phyloP scores from a whole-genome alignment of 768 basidiomycete genomes.

The Boletus reticuloceps region DNA sequence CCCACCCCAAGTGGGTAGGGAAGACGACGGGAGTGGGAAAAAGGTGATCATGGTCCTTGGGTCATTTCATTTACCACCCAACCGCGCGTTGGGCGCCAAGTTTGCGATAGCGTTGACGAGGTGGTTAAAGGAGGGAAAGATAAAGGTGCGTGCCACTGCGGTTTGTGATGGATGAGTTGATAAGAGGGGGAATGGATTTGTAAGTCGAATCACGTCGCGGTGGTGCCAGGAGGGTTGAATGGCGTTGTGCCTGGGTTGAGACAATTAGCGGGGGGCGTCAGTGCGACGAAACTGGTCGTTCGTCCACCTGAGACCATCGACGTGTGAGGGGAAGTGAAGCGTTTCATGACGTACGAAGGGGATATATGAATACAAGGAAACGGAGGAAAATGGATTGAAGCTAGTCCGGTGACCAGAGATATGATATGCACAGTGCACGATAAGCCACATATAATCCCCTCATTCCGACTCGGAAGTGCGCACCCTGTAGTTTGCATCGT shows the following conservation, averaged over 20 bases:
- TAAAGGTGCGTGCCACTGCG: constrained; percentile 12
- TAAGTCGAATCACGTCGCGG: constrained; percentile 38
- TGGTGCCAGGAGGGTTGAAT: constrained; percentile 36
- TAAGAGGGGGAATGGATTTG: not conserved
- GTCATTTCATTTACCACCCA: not conserved
- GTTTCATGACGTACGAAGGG: too few relatives aligned
- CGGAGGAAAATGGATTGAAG: too few relatives aligned
- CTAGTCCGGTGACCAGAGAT: too few relatives aligned
- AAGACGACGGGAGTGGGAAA: constrained; percentile 1
- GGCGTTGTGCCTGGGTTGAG: constrained; percentile 34
- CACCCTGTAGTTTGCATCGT: too few relatives aligned
- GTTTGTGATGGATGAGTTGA: not conserved
- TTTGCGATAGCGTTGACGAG: constrained; percentile 8
- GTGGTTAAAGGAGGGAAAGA: constrained; percentile 14
- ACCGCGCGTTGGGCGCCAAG: constrained; percentile 3
- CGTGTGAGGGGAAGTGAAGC: not conserved
- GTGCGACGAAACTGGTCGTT: constrained; percentile 38
- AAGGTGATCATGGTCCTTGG: not conserved
- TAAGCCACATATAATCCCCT: too few relatives aligned
- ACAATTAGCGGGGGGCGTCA: constrained; percentile 31
- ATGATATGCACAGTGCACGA: too few relatives aligned
- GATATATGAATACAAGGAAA: too few relatives aligned
- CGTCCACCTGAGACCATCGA: constrained; percentile 6
- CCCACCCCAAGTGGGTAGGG: not conserved
- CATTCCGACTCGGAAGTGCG: too few relatives aligned